Evolutionary conservation across 441 rosid species (phyloP).

Genomic region (Gossypium schwendimanii): DNA sequence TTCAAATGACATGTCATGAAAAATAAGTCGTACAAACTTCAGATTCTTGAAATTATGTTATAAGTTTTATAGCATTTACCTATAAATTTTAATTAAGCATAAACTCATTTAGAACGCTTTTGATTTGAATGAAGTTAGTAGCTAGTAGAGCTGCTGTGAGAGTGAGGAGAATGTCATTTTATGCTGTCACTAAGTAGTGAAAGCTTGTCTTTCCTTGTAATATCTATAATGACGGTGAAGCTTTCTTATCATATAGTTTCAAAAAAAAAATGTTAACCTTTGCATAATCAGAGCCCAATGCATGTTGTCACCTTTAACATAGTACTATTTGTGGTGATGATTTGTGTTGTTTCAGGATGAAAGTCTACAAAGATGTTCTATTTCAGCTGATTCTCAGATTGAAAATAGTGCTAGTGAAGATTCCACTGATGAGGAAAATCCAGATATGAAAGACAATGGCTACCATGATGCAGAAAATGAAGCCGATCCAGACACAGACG

Average conservation of each 20-base stretch:
- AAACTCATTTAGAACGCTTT: not conserved
- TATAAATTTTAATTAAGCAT: not conserved
- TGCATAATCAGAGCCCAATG: not conserved
- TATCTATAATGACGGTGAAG: not conserved
- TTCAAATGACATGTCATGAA: not conserved
- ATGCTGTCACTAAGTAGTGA: not conserved
- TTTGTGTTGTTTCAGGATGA: constrained; percentile 57
- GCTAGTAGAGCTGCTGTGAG: not conserved
- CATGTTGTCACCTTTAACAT: not conserved
- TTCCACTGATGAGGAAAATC: constrained; percentile 83
- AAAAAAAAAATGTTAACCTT: not conserved
- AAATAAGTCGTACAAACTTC: not conserved
- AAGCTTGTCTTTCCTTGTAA: not conserved
- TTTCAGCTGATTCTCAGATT: constrained; percentile 79
- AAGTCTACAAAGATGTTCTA: constrained; percentile 85
- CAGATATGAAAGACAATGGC: constrained; percentile 55
- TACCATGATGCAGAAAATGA: constrained; percentile 87
- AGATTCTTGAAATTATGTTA: not conserved
- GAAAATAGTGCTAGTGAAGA: constrained; percentile 91
- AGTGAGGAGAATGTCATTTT: not conserved
- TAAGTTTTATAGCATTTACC: not conserved
- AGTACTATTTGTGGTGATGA: not conserved
- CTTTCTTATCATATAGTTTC: not conserved
- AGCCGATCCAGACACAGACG: constrained; percentile 75
- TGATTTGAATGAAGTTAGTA: not conserved